Evolutionary conservation across 106 monocot genomes (phyloP).

Genomic region (Dendrobium chrysotoxum): DNA sequence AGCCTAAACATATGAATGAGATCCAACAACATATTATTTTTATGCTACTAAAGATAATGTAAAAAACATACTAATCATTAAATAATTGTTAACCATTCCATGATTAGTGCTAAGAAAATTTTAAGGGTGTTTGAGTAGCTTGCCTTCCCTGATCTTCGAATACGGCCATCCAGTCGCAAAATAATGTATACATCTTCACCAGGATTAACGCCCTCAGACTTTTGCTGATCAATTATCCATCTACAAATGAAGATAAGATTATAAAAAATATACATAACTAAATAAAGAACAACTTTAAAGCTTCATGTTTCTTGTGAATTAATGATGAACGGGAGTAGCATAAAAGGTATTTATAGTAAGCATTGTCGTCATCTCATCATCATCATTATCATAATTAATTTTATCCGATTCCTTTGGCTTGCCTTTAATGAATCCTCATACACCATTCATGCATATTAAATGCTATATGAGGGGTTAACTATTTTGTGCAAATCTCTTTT

Average conservation of each 20-base stretch:
- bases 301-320: not conserved
- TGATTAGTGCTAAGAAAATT: not conserved
- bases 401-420: too few species aligned
- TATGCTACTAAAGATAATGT: not conserved
- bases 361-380: too few species aligned
- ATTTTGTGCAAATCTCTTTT: too few species aligned
- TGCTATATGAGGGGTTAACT: too few species aligned
- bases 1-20: too few species aligned
- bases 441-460: too few species aligned
- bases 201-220: slow-evolving; percentile 74
- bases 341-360: too few species aligned
- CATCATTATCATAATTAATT: too few species aligned
- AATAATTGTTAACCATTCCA: not conserved
- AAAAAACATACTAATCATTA: not conserved
- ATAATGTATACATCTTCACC: slow-evolving; percentile 93
- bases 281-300: not conserved
- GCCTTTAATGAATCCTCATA: too few species aligned
- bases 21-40: too few species aligned
- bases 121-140: not conserved
- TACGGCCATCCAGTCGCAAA: slow-evolving; percentile 90
- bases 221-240: slow-evolving; percentile 93
- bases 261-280: not conserved
- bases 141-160: slow-evolving; percentile 91
- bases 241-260: slow-evolving; percentile 18
- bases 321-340: not conserved